These are phyloP conservation scores for Camelina sativa DNA, from an alignment of 345 rosid species.

Conservation along the genomic window DNA sequence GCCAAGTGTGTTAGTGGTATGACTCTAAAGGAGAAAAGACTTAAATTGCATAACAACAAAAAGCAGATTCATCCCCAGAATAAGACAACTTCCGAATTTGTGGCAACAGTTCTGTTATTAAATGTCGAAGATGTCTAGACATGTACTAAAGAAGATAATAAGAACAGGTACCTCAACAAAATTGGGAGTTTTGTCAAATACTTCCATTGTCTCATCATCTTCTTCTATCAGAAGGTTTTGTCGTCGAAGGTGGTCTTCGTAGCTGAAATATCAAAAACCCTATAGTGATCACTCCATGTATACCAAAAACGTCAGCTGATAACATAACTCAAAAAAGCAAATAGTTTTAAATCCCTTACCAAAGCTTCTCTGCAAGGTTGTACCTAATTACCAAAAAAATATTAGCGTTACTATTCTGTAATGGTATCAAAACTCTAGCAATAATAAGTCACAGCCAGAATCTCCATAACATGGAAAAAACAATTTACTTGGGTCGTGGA, in stretches of 20 bases:
- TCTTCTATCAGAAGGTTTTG: not conserved
- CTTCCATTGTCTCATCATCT: not conserved
- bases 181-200: not conserved
- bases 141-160: not conserved
- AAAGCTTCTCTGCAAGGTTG: not conserved
- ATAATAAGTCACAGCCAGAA: not conserved
- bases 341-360: constrained; percentile 14
- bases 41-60: not conserved
- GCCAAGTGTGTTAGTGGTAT: not conserved
- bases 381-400: not conserved
- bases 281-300: not conserved
- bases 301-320: not conserved
- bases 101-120: not conserved
- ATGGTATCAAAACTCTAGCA: no score
- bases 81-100: not conserved
- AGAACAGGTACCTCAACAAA: not conserved
- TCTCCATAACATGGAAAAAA: not conserved
- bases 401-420: not conserved
- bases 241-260: not conserved
- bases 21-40: no score
- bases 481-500: not conserved
- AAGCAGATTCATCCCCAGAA: not conserved
- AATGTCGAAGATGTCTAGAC: not conserved
- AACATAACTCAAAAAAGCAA: not conserved
- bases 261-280: not conserved